phyloP scores from a whole-genome alignment of 768 basidiomycete genomes.

The Pleurotus platypus region DNA sequence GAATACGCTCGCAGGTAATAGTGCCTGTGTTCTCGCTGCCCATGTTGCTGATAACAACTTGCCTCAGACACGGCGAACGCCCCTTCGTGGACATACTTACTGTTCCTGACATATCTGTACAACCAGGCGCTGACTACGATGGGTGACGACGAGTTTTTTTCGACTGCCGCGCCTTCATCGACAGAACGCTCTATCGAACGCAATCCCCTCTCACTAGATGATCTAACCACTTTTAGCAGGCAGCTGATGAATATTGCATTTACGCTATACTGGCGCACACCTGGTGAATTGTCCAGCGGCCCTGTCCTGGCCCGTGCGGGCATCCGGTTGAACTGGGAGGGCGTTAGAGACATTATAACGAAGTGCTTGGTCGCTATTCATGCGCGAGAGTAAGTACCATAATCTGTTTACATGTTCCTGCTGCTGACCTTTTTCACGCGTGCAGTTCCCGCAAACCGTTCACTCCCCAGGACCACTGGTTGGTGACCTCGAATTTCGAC shows the following conservation, averaged over 20 bases:
- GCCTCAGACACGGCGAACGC: constrained; percentile 40
- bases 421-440: constrained; percentile 9
- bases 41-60: constrained; percentile 2
- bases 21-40: not conserved
- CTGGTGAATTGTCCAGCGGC: constrained; percentile 33
- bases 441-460: constrained; percentile 80
- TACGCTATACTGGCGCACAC: constrained; percentile 45
- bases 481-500: constrained; percentile 49
- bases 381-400: constrained; percentile 72
- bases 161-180: constrained; percentile 21
- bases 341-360: constrained; percentile 72
- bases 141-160: constrained; percentile 97
- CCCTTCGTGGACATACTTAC: constrained; percentile 59
- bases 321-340: constrained; percentile 56
- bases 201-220: constrained; percentile 82
- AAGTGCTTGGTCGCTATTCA: constrained; percentile 78
- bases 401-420: not conserved
- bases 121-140: constrained; percentile 83
- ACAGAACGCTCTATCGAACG: constrained; percentile 28
- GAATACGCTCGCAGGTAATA: constrained; percentile 20
- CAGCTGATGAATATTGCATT: constrained; percentile 84
- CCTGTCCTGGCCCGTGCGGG: constrained; percentile 20
- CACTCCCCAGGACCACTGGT: constrained; percentile 82
- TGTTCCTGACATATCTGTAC: constrained; percentile 81
- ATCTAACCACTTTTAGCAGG: constrained; percentile 71